phyloP scores from a whole-genome alignment of 2,329 filamentous ascomycete genomes.

The Phoma sp. region DNA sequence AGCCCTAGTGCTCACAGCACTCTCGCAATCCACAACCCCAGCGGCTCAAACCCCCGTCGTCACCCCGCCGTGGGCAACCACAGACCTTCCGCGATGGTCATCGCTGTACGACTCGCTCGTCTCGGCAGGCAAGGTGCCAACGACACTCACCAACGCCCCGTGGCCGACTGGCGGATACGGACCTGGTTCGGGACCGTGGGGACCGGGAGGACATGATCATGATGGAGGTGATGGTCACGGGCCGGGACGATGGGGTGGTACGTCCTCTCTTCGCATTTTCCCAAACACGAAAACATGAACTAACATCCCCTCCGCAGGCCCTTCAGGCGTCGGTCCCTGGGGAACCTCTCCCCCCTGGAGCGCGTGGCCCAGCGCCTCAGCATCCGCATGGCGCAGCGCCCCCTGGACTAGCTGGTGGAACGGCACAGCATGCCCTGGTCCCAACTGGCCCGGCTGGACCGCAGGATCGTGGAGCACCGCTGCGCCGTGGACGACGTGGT shows the following conservation, averaged over 20 bases:
- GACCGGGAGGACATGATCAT: conserved; percentile 12
- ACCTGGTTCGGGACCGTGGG: conserved; percentile 29
- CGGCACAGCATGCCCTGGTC: conserved; percentile 36
- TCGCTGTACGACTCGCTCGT: conserved; percentile 37
- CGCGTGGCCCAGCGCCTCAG: conserved; percentile 36
- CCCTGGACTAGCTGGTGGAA: conserved; percentile 49
- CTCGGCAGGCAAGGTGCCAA: conserved; percentile 33
- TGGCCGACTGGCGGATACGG: conserved; percentile 35
- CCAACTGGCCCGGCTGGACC: conserved; percentile 49
- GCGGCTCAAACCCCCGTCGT: conserved; percentile 3
- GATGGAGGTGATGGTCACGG: conserved; percentile 16
- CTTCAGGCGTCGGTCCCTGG: conserved; percentile 35
- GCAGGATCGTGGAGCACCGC: conserved; percentile 42
- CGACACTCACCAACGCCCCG: conserved; percentile 31
- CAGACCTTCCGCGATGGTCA: conserved; percentile 30
- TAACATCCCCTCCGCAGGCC: conserved; percentile 16
- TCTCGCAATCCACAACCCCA: conserved; percentile 6
- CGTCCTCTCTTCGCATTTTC: background rate
- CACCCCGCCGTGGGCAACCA: conserved; percentile 30
- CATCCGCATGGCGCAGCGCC: conserved; percentile 35
- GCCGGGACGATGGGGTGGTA: conserved; percentile 32
- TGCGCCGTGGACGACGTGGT: conserved; percentile 48
- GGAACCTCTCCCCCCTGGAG: conserved; percentile 39
- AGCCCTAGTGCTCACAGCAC: background rate
- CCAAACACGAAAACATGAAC: background rate